Evolutionary conservation across 192 early-diverging fungal species (phyloP).

Genomic region (Geranomyces michiganensis): DNA sequence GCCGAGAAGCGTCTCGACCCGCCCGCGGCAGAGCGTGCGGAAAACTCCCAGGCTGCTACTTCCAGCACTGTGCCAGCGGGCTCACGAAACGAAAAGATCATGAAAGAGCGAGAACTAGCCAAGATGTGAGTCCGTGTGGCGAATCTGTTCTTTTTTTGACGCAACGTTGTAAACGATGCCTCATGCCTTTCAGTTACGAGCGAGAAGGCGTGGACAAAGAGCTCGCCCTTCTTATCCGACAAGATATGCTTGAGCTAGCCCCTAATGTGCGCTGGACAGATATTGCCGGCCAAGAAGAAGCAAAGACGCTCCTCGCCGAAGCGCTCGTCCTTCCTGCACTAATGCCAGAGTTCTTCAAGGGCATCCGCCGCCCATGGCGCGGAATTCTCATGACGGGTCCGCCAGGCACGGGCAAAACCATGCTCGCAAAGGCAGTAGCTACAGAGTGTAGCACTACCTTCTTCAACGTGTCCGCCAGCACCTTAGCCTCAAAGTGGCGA

Average conservation of each 20-base stretch:
- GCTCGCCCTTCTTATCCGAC: conserved; percentile 56
- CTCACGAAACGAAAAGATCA: not conserved
- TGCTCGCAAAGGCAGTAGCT: conserved; percentile 83
- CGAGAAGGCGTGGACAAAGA: conserved; percentile 57
- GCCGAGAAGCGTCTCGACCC: not conserved
- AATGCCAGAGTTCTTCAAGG: conserved; percentile 66
- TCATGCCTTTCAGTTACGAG: too few species aligned
- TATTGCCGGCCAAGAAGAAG: conserved; percentile 58
- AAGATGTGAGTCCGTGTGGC: not conserved
- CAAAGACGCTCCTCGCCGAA: conserved; percentile 60
- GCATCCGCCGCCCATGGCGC: conserved; percentile 58
- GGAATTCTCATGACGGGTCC: conserved; percentile 70
- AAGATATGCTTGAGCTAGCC: conserved; percentile 54
- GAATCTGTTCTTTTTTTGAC: too few species aligned
- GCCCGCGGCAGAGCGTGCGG: too few species aligned
- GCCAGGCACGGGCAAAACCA: conserved; percentile 90
- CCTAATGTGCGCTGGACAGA: conserved; percentile 58
- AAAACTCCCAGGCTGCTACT: not conserved
- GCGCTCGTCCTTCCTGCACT: conserved; percentile 61
- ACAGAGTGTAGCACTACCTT: conserved; percentile 62
- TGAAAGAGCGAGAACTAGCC: not conserved
- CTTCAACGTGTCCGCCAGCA: conserved; percentile 58
- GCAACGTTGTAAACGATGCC: too few species aligned
- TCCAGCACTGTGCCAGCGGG: not conserved
- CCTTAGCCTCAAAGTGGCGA: conserved; percentile 59